Conservation (phyloP, 1,284 basidiomycete genomes). For the Cutaneotrichosporon dermatis region DNA sequence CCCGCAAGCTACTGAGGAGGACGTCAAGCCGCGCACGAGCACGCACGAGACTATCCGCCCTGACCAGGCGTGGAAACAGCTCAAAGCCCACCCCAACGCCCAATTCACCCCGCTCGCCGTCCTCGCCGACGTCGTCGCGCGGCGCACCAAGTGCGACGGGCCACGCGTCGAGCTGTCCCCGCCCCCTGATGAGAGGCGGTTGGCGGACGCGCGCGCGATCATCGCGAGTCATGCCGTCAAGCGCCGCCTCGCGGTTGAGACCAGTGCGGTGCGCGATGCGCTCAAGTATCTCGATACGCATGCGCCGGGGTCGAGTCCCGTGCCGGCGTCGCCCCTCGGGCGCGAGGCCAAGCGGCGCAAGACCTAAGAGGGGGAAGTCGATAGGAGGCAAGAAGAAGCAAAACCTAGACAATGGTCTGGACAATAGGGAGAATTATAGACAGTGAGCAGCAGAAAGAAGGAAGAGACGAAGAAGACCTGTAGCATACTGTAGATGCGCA, state of each 20-base stretch:
- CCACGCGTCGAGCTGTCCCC: slow-evolving; percentile 63
- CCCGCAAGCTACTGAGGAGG: not conserved
- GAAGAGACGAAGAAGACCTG: too few relatives aligned
- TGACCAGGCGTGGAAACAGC: slow-evolving; percentile 75
- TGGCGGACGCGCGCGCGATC: slow-evolving; percentile 31
- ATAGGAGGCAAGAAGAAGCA: too few relatives aligned
- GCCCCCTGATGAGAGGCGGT: slow-evolving; percentile 52
- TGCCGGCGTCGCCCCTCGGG: not conserved
- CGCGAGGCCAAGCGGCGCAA: slow-evolving; percentile 7
- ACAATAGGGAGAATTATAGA: too few relatives aligned
- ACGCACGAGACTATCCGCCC: slow-evolving; percentile 62
- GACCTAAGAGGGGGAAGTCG: too few relatives aligned
- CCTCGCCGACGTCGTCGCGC: slow-evolving; percentile 80
- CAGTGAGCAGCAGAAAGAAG: too few relatives aligned
- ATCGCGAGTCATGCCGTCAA: slow-evolving; percentile 29
- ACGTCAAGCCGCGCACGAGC: not conserved
- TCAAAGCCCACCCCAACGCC: slow-evolving; percentile 84
- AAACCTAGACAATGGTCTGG: too few relatives aligned
- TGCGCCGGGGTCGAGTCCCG: not conserved
- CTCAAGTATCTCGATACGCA: slow-evolving; percentile 63
- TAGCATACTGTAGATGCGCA: too few relatives aligned
- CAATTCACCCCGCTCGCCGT: slow-evolving; percentile 73
- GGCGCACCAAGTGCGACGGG: slow-evolving; percentile 70
- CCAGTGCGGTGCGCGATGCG: slow-evolving; percentile 71
- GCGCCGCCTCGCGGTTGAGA: slow-evolving; percentile 65